phyloP scores from a whole-genome alignment of 148 eudicot species.

The Silene uniflora region DNA sequence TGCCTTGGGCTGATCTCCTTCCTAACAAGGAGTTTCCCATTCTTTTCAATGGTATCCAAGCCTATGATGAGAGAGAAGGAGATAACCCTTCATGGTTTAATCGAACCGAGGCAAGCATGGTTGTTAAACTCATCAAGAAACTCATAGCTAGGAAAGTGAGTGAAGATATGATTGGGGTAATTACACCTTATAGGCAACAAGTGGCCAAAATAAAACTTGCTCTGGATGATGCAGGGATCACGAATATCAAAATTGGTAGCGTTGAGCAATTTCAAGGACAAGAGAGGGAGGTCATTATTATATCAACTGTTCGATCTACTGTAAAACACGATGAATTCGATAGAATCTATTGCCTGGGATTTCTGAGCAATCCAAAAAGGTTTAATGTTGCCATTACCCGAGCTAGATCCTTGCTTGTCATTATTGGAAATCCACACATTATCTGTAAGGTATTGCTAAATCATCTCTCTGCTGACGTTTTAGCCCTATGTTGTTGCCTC shows the following conservation, averaged over 20 bases:
- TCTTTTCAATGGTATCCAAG: constrained; percentile 81
- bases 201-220: constrained; percentile 64
- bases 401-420: constrained; percentile 80
- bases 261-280: constrained; percentile 98
- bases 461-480: background rate
- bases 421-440: constrained; percentile 91
- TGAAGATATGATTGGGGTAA: constrained; percentile 72
- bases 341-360: constrained; percentile 65
- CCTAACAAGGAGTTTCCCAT: constrained; percentile 72
- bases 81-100: constrained; percentile 97
- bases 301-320: constrained; percentile 94
- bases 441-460: constrained; percentile 60
- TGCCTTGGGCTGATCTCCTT: constrained; percentile 52
- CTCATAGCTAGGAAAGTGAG: constrained; percentile 36
- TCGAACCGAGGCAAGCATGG: constrained; percentile 87
- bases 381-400: constrained; percentile 94
- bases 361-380: constrained; percentile 85
- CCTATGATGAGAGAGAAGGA: constrained; percentile 91
- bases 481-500: background rate
- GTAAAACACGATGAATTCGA: constrained; percentile 79
- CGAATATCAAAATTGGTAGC: constrained; percentile 71
- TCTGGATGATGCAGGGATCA: constrained; percentile 43
- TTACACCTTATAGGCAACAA: constrained; percentile 91
- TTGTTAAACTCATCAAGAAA: constrained; percentile 53
- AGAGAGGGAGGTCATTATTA: constrained; percentile 68